A percentile compares a stretch with the other conserved stretches of the same genome.
Conservation (phyloP, 2,329 filamentous ascomycete species). For the Fulvia fulva region DNA sequence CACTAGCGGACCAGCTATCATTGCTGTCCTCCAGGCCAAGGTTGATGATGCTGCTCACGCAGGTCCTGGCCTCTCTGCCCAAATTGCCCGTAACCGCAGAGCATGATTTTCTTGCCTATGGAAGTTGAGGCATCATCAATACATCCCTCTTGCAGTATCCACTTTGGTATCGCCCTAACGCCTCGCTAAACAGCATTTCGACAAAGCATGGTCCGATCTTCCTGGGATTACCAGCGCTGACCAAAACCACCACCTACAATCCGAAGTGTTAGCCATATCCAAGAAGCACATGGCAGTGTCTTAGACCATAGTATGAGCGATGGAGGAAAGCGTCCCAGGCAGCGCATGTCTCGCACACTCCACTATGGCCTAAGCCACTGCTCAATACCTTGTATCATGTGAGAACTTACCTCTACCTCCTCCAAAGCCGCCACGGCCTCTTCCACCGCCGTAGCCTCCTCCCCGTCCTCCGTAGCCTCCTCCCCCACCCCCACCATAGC, state of each 20-base stretch:
- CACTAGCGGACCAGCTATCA: too few relatives aligned
- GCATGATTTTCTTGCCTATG: neutral
- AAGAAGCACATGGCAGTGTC: too few relatives aligned
- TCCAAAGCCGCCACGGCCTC: conserved; percentile 12
- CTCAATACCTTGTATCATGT: too few relatives aligned
- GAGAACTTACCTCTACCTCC: too few relatives aligned
- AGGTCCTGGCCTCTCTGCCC: neutral
- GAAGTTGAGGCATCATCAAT: neutral
- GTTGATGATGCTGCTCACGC: neutral
- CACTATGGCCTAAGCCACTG: too few relatives aligned
- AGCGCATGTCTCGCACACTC: too few relatives aligned
- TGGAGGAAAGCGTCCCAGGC: too few relatives aligned
- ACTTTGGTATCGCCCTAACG: neutral
- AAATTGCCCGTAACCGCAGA: neutral
- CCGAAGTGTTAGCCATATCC: too few relatives aligned
- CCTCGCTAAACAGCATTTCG: neutral
- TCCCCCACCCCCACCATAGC: conserved; percentile 18
- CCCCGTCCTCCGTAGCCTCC: conserved; percentile 19
- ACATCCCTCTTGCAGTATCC: neutral
- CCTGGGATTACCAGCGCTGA: neutral
- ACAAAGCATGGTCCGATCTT: neutral
- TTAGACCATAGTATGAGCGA: too few relatives aligned
- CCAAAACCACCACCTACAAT: neutral
- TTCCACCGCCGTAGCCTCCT: conserved; percentile 21
- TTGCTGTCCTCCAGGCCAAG: neutral